Conservation (phyloP, 495 filamentous ascomycete genomes). For the Filosporella fistucella region DNA sequence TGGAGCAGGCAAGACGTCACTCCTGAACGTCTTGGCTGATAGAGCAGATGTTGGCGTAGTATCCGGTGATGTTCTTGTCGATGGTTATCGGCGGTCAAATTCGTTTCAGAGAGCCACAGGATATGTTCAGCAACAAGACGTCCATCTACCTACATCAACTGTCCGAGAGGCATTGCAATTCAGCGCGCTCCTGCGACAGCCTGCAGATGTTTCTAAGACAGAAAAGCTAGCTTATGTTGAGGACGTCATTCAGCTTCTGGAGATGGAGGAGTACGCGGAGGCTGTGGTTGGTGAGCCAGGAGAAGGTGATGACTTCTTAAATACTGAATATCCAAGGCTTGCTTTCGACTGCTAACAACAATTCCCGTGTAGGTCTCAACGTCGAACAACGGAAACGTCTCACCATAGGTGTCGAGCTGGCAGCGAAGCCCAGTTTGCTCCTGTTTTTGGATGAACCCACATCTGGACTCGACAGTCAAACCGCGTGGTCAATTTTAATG, state of each 20-base stretch:
- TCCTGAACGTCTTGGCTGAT: constrained; percentile 56
- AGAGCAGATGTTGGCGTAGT: constrained; percentile 36
- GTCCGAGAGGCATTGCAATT: constrained; percentile 41
- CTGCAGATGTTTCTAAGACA: too few species aligned
- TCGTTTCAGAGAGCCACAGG: constrained; percentile 79
- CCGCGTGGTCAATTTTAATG: too few species aligned
- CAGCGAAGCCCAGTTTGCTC: constrained; percentile 78
- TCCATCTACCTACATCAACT: constrained; percentile 56
- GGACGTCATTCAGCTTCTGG: constrained; percentile 83
- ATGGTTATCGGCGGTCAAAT: constrained; percentile 58
- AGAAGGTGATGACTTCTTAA: constrained; percentile 44
- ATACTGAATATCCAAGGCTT: too few species aligned
- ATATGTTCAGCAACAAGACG: constrained; percentile 81
- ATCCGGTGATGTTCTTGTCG: constrained; percentile 69
- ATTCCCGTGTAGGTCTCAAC: constrained; percentile 57
- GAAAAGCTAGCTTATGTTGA: constrained; percentile 87
- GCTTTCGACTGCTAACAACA: constrained; percentile 5
- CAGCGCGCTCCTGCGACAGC: constrained; percentile 44
- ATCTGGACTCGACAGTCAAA: too few species aligned
- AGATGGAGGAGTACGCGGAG: constrained; percentile 84
- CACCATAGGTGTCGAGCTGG: constrained; percentile 88
- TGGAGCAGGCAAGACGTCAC: constrained; percentile 63
- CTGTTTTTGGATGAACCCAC: constrained; percentile 90
- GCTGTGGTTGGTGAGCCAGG: constrained; percentile 84
- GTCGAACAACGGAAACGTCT: constrained; percentile 87